Evolutionary conservation across 768 basidiomycete genomes (phyloP).

Genomic region (Boletellus sp.): DNA sequence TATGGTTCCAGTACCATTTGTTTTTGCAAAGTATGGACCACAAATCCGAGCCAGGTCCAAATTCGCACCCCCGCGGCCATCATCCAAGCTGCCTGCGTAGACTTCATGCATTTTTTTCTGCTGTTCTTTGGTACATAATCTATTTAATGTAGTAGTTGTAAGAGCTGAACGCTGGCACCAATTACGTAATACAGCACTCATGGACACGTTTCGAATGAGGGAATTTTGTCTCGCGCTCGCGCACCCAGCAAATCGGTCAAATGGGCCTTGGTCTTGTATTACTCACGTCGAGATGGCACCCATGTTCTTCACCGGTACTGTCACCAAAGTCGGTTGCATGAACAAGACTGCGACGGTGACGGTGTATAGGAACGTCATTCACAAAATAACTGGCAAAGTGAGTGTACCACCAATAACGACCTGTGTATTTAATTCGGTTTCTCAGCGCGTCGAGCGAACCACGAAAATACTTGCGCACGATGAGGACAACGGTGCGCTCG

Average conservation of each 20-base stretch:
- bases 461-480: slow-evolving; percentile 82
- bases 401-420: slow-evolving; percentile 12
- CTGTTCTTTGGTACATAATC: not conserved
- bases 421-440: not conserved
- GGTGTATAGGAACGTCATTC: slow-evolving; percentile 69
- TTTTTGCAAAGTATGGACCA: slow-evolving; percentile 44
- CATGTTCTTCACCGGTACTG: slow-evolving; percentile 68
- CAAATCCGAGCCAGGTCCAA: slow-evolving; percentile 40
- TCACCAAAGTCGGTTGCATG: slow-evolving; percentile 81
- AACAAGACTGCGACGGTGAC: slow-evolving; percentile 82
- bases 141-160: slow-evolving; percentile 1
- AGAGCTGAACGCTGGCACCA: not conserved
- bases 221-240: not conserved
- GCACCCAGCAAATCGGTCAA: not conserved
- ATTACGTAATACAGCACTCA: not conserved
- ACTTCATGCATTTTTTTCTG: not conserved
- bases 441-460: slow-evolving; percentile 60
- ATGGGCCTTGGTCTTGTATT: not conserved
- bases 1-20: slow-evolving; percentile 52
- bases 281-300: slow-evolving; percentile 58
- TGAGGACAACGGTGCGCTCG: slow-evolving; percentile 57
- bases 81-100: slow-evolving; percentile 11
- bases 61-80: slow-evolving; percentile 34
- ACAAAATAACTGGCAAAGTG: slow-evolving; percentile 76
- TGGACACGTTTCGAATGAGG: not conserved